Evolutionary conservation across 495 filamentous ascomycete genomes (phyloP).

Genomic region (Penicillium atrosanguineum): DNA sequence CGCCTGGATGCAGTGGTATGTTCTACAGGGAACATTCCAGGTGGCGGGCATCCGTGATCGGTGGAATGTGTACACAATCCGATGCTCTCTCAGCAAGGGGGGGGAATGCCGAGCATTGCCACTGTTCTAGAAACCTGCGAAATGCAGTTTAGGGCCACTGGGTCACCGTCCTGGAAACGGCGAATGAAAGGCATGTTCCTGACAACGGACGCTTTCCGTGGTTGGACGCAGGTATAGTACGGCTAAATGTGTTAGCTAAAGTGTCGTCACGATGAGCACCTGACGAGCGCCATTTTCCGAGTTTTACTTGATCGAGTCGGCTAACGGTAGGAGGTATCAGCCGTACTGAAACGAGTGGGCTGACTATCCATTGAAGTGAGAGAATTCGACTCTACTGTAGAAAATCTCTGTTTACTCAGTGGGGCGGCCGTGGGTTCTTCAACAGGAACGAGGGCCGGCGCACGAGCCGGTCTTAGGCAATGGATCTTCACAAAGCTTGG

Average conservation of each 20-base stretch:
- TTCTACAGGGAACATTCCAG: background rate
- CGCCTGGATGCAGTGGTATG: background rate
- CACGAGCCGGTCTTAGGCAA: background rate
- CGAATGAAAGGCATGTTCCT: constrained; percentile 25
- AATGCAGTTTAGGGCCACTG: constrained; percentile 14
- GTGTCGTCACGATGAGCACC: background rate
- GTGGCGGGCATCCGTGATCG: background rate
- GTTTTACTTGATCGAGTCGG: background rate
- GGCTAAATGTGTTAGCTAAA: background rate
- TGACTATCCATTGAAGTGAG: background rate
- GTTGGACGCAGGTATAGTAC: background rate
- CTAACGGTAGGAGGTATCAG: background rate
- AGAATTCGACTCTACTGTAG: background rate
- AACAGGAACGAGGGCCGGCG: constrained; percentile 8
- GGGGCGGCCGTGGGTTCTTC: constrained; percentile 19
- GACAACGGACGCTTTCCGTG: constrained; percentile 14
- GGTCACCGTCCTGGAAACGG: constrained; percentile 7
- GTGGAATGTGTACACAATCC: constrained; percentile 12
- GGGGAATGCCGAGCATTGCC: constrained; percentile 8
- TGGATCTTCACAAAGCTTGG: background rate
- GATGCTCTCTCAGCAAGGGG: background rate
- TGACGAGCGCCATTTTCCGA: constrained; percentile 1
- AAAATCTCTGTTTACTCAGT: constrained; percentile 8
- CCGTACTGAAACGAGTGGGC: constrained; percentile 3
- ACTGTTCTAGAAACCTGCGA: constrained; percentile 30